Evolutionary conservation across 2,329 filamentous ascomycete species (phyloP).

Genomic region (Fusarium nanum): DNA sequence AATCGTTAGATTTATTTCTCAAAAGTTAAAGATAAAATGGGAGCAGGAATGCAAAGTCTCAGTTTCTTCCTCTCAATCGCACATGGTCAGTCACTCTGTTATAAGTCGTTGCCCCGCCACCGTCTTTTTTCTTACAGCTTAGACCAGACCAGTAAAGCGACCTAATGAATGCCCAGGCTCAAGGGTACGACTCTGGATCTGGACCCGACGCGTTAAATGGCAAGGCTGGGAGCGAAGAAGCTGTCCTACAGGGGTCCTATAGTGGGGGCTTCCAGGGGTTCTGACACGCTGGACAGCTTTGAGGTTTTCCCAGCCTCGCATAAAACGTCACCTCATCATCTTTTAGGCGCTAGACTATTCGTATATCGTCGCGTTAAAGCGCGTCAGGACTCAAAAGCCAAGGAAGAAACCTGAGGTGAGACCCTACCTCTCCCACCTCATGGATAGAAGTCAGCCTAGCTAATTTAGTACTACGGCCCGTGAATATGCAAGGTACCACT

Average conservation of each 20-base stretch:
- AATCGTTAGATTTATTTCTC: slow-evolving; percentile 1
- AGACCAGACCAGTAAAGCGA: slow-evolving; percentile 3
- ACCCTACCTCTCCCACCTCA: not conserved
- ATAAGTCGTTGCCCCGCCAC: slow-evolving; percentile 64
- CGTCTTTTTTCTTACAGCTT: slow-evolving; percentile 45
- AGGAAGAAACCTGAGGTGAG: not conserved
- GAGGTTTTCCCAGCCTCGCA: slow-evolving; percentile 35
- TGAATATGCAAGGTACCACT: slow-evolving; percentile 14
- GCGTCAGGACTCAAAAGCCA: slow-evolving; percentile 16
- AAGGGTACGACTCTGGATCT: slow-evolving; percentile 7
- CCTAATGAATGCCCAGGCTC: slow-evolving; percentile 38
- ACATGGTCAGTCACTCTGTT: slow-evolving; percentile 40
- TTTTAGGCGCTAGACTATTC: not conserved
- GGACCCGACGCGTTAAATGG: slow-evolving; percentile 43
- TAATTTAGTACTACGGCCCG: not conserved
- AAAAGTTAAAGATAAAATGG: slow-evolving; percentile 7
- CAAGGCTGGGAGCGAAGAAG: slow-evolving; percentile 51
- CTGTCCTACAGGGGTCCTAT: slow-evolving; percentile 26
- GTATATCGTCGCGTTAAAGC: slow-evolving; percentile 15
- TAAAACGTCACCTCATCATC: slow-evolving; percentile 35
- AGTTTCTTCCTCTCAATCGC: not conserved
- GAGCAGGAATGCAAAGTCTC: slow-evolving; percentile 31
- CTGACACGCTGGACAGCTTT: slow-evolving; percentile 30
- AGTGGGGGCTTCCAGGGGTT: slow-evolving; percentile 30
- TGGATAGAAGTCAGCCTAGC: not conserved